These are phyloP conservation scores for Tolypocladium tundrense DNA, from an alignment of 2,329 filamentous ascomycete genomes.

Conservation along the genomic window DNA sequence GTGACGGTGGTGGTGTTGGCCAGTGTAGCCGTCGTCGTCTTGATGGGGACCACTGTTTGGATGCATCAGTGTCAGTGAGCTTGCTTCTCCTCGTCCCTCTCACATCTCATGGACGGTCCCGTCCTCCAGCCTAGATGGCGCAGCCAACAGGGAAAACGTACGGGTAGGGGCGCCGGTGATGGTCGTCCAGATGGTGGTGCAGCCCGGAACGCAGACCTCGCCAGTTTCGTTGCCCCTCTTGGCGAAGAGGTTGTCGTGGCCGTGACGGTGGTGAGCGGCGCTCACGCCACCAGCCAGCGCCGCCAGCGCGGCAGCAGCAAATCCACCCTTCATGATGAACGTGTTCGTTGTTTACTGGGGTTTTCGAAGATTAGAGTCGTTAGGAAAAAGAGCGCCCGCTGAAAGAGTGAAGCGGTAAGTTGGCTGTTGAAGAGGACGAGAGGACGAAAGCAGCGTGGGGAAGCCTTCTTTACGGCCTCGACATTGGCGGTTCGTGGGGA, in stretches of 20 bases:
- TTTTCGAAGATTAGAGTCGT: not conserved
- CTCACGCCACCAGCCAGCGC: constrained; percentile 46
- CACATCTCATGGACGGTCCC: not conserved
- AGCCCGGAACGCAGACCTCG: constrained; percentile 47
- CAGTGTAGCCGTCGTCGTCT: constrained; percentile 14
- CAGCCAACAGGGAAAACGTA: constrained; percentile 27
- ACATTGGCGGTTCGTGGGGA: constrained; percentile 34
- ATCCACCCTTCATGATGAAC: constrained; percentile 62
- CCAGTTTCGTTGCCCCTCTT: constrained; percentile 32
- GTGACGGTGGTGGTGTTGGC: constrained; percentile 9
- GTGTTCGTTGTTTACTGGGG: not conserved
- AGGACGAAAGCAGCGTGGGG: constrained; percentile 37
- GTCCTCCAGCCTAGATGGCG: not conserved
- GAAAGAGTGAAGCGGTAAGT: constrained; percentile 75
- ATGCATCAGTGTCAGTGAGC: constrained; percentile 12
- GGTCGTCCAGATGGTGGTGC: constrained; percentile 66
- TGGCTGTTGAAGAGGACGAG: constrained; percentile 31
- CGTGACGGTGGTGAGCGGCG: constrained; percentile 51
- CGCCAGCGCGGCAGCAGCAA: constrained; percentile 56
- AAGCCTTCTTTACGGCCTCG: constrained; percentile 40
- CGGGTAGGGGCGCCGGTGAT: constrained; percentile 56
- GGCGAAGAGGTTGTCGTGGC: constrained; percentile 50
- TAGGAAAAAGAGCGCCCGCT: constrained; percentile 64
- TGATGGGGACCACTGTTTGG: constrained; percentile 25
- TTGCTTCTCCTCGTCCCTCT: not conserved